These are phyloP conservation scores for Citrullus mucosospermus DNA, from an alignment of 306 rosid species.

Conservation along the genomic window DNA sequence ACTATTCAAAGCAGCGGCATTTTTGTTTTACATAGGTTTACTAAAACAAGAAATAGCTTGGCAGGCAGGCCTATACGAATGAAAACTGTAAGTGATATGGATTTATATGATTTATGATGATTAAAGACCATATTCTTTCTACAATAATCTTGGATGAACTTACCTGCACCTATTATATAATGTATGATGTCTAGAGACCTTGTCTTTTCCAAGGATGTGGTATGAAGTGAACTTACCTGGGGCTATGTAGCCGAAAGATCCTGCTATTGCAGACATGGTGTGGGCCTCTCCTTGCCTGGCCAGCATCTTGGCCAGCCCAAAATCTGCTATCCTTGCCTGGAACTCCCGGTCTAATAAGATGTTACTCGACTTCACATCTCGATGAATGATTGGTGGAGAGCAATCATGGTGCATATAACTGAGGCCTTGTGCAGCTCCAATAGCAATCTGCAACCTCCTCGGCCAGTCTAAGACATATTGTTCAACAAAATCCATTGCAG, in stretches of 20 bases:
- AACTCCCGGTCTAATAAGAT: conserved; percentile 64
- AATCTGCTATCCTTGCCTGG: conserved; percentile 78
- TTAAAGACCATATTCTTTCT: neutral
- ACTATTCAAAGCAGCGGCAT: neutral
- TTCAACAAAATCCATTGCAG: conserved; percentile 14
- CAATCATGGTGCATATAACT: conserved; percentile 87
- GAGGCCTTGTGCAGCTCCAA: conserved; percentile 78
- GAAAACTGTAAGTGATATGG: neutral
- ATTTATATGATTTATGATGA: neutral
- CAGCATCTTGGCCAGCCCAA: conserved; percentile 75
- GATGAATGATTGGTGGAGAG: conserved; percentile 57
- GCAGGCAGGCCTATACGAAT: neutral
- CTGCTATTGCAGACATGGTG: conserved; percentile 52
- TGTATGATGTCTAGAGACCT: neutral
- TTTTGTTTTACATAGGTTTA: neutral
- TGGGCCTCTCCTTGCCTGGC: conserved; percentile 36
- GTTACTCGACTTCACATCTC: conserved; percentile 87
- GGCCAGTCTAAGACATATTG: conserved; percentile 53
- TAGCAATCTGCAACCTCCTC: conserved; percentile 55
- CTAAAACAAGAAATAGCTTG: neutral
- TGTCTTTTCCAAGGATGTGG: neutral
- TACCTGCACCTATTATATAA: neutral
- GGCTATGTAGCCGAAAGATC: conserved; percentile 79
- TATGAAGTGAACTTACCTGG: conserved; percentile 42
- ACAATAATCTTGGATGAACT: neutral